Conservation (phyloP, 1,284 basidiomycete genomes). For the Wolfiporia cocos region DNA sequence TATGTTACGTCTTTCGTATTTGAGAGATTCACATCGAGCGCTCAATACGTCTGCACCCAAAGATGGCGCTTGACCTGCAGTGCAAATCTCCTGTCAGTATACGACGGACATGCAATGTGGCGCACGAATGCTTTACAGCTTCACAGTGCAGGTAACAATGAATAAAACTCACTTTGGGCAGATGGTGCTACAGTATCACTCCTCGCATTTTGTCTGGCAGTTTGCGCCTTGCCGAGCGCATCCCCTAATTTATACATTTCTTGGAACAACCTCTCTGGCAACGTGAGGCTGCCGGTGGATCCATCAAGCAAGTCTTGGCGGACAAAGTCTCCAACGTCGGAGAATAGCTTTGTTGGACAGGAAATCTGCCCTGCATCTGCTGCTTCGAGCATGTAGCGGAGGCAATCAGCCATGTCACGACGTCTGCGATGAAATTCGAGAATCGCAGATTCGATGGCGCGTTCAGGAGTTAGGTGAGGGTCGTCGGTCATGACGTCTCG, state of each 20-base stretch:
- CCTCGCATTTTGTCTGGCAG: slow-evolving; percentile 53
- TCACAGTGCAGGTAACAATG: background rate
- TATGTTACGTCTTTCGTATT: slow-evolving; percentile 65
- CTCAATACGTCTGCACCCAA: slow-evolving; percentile 62
- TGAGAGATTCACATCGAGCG: slow-evolving; percentile 63
- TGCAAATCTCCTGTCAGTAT: background rate
- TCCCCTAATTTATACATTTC: slow-evolving; percentile 55
- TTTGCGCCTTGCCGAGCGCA: slow-evolving; percentile 46
- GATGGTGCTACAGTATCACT: slow-evolving; percentile 52
- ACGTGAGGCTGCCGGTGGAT: slow-evolving; percentile 26
- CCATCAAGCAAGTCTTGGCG: slow-evolving; percentile 41
- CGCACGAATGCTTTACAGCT: background rate
- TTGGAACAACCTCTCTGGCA: slow-evolving; percentile 53
- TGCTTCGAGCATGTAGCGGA: slow-evolving; percentile 47
- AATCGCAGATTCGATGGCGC: slow-evolving; percentile 57
- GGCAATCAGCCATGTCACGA: slow-evolving; percentile 59
- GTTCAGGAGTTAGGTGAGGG: slow-evolving; percentile 53
- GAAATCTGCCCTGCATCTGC: slow-evolving; percentile 32
- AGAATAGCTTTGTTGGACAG: slow-evolving; percentile 37
- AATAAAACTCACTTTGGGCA: slow-evolving; percentile 38
- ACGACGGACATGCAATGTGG: background rate
- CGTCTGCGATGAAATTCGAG: slow-evolving; percentile 63
- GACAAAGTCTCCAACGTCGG: slow-evolving; percentile 48
- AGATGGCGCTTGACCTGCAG: slow-evolving; percentile 12
- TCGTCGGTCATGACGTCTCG: slow-evolving; percentile 55